A percentile compares a stretch with the other conserved stretches of the same genome.
Conservation (phyloP, 2,329 filamentous ascomycete genomes). For the Calonectria pseudoturangicola region DNA sequence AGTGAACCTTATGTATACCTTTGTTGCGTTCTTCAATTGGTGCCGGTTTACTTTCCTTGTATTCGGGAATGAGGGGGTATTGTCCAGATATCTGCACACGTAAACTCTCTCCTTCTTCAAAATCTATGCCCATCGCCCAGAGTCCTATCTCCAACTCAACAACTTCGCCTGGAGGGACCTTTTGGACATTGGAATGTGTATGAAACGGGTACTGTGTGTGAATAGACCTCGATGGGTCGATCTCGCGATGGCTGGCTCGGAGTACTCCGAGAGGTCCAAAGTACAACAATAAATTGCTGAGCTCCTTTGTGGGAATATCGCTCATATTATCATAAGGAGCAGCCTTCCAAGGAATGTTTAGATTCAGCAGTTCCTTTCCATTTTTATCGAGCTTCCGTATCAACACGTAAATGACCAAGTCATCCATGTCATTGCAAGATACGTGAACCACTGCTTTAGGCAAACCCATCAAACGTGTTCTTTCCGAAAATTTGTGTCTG, state of each 20-base stretch:
- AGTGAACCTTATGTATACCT: not conserved
- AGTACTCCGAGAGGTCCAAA: not conserved
- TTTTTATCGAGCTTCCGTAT: not conserved
- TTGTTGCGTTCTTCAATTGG: not conserved
- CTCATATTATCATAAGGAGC: not conserved
- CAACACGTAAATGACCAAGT: not conserved
- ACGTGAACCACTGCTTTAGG: not conserved
- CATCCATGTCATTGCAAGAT: not conserved
- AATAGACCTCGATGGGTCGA: not conserved
- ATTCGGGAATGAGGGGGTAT: not conserved
- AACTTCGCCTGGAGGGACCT: not conserved
- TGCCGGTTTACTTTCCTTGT: not conserved
- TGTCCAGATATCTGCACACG: not conserved
- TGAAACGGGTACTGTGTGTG: not conserved
- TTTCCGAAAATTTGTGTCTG: not conserved
- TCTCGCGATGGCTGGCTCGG: not conserved
- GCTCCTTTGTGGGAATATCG: not conserved
- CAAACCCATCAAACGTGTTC: not conserved
- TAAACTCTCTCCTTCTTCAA: not conserved
- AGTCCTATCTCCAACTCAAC: not conserved
- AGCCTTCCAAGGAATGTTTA: not conserved
- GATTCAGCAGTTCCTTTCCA: not conserved
- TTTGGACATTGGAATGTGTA: not conserved
- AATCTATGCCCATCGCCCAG: not conserved
- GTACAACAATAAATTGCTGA: not conserved